Base-by-base conservation (phyloP, 2,329 filamentous ascomycete species). In the Huntiella savannae region DNA sequence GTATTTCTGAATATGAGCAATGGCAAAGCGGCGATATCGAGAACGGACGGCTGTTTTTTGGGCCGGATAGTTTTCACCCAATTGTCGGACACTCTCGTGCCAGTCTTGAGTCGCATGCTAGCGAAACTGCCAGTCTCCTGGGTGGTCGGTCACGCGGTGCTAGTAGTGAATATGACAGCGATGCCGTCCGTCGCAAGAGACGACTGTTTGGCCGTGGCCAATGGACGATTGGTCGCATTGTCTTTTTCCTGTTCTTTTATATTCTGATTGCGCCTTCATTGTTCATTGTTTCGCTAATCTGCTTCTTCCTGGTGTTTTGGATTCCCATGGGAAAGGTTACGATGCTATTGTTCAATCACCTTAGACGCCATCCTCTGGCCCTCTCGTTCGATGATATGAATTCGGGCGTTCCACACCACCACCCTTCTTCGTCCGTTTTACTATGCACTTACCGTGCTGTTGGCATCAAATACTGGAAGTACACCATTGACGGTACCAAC, bases 241-340 rank as follows among this genome's bases (percentile, higher is more conserved):
- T 96, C 56, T 98, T 95, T 69, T 98, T 95, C 65, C 57, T 86
- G 52, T 88, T 92, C 67, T 98, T 96, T 67, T 96, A 95, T 64
- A 83, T 85, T 55, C 67, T 96, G 49, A 78, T 98, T 53, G 85
- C 82, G 3, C 91, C 91, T 1, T 74, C 82, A 15, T 71, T 96
- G 53, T 79, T 96, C 54, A 56, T 93, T 38, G 86, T 91, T 33
- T 94, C 86, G 6, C 75, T 74, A 19, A 73, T 93, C 50, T 98
- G 91, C 64, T 98, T 88, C 87, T 79, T 98, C 57, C 63, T 96
- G 53, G 91, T 98, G 49, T 98, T 98, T 65, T 87, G 79, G 68
- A 98, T 98, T 46, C 92, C 91, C 6, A 98, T 98, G 91, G 92
- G 87, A 55, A 93, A 92, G 59, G 83, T 94, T 36, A 93, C 86